Evolutionary conservation across 371 early-diverging fungal genomes (phyloP), one percentile per base, ranked within the genome.

Genomic region (Dinochytrium kinnereticum): DNA sequence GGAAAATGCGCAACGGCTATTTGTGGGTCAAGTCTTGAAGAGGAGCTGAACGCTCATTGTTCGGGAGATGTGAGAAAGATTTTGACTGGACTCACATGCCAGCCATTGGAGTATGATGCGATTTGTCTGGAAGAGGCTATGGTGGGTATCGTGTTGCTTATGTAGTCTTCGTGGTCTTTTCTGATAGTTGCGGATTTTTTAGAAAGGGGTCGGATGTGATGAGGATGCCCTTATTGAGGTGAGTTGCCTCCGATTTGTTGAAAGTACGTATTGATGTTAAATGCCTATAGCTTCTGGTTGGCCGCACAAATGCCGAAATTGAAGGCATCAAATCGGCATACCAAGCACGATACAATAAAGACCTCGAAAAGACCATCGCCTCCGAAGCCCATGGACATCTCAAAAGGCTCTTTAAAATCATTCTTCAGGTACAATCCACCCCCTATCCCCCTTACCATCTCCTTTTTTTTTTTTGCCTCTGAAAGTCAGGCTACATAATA

Each of bases 271-370:
- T n/a, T n/a, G n/a, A n/a, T n/a, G n/a, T n/a, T n/a, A n/a, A n/a
- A n/a, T n/a, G n/a, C n/a, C n/a, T n/a, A n/a, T n/a, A 51, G 68
- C 51, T 65, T 21, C 64, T 84, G 28, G 74, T 73, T 26, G 83
- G 80, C 21, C 73, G 78, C 13, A 66, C 81, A 53, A 81, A 81
- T 66, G 36, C 44, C 50, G 81, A 83, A 51, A 70, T 83, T 59
- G 40, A 39, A 17, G 78, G 38, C 36, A 77, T 83, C 70, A 70
- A 72, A 33, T 28, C 51, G 5, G 76, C 78, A 0, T 83, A 80
- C 75, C 7, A 68, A 24, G 10, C 26, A 2, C 33, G 44, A 26
- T 83, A 68, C 69, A 21, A 51, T 1, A 77, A 79, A 50, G 64
- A 74, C n/a, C 71, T 80, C 2, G 77, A 73, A 53, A 1, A 28